Conservation (phyloP, 2,329 filamentous ascomycete species). For the Xylaria sp. region DNA sequence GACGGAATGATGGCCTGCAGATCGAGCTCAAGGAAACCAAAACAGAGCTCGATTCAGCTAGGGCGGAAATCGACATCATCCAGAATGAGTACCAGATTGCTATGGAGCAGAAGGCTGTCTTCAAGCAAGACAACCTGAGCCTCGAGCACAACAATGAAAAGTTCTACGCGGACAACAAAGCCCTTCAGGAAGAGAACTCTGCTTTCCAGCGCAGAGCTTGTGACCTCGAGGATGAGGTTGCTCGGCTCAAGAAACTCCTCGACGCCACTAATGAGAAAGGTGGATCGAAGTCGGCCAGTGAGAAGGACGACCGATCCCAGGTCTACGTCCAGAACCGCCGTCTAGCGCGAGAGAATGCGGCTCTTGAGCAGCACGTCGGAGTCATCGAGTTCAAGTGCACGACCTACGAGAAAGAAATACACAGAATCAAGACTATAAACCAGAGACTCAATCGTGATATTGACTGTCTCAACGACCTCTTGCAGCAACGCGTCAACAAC, state of each 20-base stretch:
- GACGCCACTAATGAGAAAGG: conserved; percentile 36
- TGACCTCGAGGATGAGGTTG: conserved; percentile 50
- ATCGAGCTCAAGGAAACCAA: conserved; percentile 35
- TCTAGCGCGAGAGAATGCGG: conserved; percentile 29
- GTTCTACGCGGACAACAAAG: conserved; percentile 54
- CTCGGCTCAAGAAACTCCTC: conserved; percentile 52
- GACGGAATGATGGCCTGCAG: conserved; percentile 49
- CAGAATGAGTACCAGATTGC: conserved; percentile 35
- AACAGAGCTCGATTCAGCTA: conserved; percentile 40
- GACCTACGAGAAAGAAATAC: conserved; percentile 27
- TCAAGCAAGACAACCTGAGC: conserved; percentile 55
- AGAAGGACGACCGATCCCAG: conserved; percentile 28
- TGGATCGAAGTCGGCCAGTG: conserved; percentile 26
- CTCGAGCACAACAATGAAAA: conserved; percentile 58
- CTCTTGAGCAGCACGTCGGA: conserved; percentile 30
- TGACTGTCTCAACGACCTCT: conserved; percentile 40
- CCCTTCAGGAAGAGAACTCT: conserved; percentile 45
- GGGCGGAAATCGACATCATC: conserved; percentile 47
- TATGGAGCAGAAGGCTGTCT: conserved; percentile 44
- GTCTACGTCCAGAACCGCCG: conserved; percentile 29
- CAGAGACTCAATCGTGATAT: conserved; percentile 46
- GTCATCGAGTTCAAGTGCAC: conserved; percentile 20
- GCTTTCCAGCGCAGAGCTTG: conserved; percentile 50
- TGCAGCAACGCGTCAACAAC: conserved; percentile 35
- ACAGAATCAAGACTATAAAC: conserved; percentile 21